Base-by-base conservation (phyloP, 1,284 basidiomycete genomes). In the Cutaneotrichosporon sp. region DNA sequence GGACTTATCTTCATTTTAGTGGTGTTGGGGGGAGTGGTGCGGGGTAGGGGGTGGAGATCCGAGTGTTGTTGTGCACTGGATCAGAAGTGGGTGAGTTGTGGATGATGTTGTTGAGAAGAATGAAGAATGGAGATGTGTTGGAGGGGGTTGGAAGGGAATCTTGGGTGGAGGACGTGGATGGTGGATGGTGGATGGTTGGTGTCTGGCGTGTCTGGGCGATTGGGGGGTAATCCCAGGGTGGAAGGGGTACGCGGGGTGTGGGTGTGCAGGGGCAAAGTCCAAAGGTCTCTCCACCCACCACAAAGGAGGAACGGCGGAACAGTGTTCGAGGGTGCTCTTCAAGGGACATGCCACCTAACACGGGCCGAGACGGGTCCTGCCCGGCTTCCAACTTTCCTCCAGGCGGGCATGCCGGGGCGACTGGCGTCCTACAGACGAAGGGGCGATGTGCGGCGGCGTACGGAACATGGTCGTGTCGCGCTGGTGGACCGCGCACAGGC, bases 1-100 rank as follows among this genome's bases (percentile, higher is more conserved):
- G 51, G 16, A 77, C 76, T 71, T 60, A 77, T 75, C 76, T 78
- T 79, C 76, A 77, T 50, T 61, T 34, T 42, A 22, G 45, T 42
- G 55, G 31, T n/a, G n/a, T 14, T 5, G 33, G 51, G 31, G 27
- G 59, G 27, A 42, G 25, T 51, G 29, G 36, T 46, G 38, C 47
- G 60, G n/a, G 43, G 45, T 25, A 46, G 25, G 16, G 47, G n/a
- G 22, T 27, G 18, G 47, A 31, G 47, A 31, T 50, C 47, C 47
- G 25, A 50, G 25, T 56, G 45, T 18, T n/a, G n/a, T n/a, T 34
- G 36, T 18, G 50, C 18, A 31, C 25, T 27, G 47, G 27, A 50
- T 50, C 27, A 50, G 47, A n/a, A 10, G 47, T 16, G 47, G n/a
- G n/a, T n/a, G n/a, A n/a, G n/a, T n/a, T n/a, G n/a, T n/a, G n/a